Conservation (phyloP, 1,284 basidiomycete species). For the Leucoagaricus sp. region DNA sequence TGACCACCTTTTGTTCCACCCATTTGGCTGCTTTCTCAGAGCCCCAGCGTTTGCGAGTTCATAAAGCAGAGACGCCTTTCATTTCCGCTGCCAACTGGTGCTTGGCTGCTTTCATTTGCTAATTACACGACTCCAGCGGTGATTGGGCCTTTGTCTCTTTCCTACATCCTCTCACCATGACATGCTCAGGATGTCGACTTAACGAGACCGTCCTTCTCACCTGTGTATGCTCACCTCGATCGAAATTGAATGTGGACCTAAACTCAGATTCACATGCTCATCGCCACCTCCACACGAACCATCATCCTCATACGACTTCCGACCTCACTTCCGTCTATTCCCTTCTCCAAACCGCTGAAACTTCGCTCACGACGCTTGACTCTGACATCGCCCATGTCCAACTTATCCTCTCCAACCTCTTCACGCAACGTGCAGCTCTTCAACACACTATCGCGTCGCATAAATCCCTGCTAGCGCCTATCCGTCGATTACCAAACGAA, state of each 20-base stretch:
- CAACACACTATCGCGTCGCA: not conserved
- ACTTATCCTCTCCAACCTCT: not conserved
- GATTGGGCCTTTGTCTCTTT: not conserved
- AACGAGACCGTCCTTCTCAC: not conserved
- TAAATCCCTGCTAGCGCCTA: constrained; percentile 8
- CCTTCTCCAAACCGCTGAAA: not conserved
- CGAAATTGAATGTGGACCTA: too few relatives aligned
- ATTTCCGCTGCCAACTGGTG: too few relatives aligned
- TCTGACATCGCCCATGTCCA: constrained; percentile 3
- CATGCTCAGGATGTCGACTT: not conserved
- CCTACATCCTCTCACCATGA: not conserved
- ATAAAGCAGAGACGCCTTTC: not conserved
- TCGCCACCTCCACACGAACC: not conserved
- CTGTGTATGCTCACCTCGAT: not conserved
- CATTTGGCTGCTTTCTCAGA: not conserved
- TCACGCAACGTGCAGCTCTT: not conserved
- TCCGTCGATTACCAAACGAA: constrained; percentile 14
- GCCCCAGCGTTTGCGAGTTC: not conserved
- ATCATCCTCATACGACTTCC: not conserved
- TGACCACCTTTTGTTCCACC: not conserved
- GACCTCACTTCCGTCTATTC: not conserved
- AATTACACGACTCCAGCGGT: not conserved
- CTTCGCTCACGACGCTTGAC: not conserved
- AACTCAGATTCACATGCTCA: not conserved
- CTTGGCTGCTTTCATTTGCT: too few relatives aligned